These are phyloP conservation scores for Plasmodium billcollinsi DNA, from an alignment of 169 alveolate species.

Conservation along the genomic window DNA sequence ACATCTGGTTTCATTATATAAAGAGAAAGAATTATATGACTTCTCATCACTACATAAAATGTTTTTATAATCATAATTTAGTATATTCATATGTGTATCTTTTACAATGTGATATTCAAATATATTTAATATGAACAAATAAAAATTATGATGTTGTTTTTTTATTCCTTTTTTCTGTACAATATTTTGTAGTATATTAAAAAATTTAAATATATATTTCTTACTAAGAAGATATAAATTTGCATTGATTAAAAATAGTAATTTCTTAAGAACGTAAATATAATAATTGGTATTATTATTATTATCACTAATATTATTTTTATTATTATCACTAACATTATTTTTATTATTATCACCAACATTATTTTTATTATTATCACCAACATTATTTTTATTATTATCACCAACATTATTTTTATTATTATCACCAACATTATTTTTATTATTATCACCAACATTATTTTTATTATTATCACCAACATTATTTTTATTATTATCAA, in stretches of 20 bases:
- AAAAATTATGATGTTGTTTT: conserved; percentile 17
- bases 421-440: too few relatives aligned
- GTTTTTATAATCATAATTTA: not conserved
- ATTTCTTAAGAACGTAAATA: not conserved
- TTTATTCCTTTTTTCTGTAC: conserved; percentile 4
- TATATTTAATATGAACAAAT: conserved; percentile 44
- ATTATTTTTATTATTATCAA: too few relatives aligned
- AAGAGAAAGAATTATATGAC: not conserved
- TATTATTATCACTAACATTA: too few relatives aligned
- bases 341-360: too few relatives aligned
- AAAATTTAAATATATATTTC: conserved; percentile 16
- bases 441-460: too few relatives aligned
- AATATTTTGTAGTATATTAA: conserved; percentile 10
- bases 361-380: not conserved
- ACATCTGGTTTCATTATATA: not conserved
- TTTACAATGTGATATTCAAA: conserved; percentile 4
- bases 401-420: too few relatives aligned
- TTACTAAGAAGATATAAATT: conserved; percentile 23
- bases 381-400: too few relatives aligned
- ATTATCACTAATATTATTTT: too few relatives aligned
- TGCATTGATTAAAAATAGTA: conserved; percentile 34
- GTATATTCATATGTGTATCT: not conserved
- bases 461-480: too few relatives aligned
- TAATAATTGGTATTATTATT: too few relatives aligned
- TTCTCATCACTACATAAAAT: not conserved